Evolutionary conservation across 2,329 filamentous ascomycete species (phyloP).

Genomic region (Xylariaceae sp.): DNA sequence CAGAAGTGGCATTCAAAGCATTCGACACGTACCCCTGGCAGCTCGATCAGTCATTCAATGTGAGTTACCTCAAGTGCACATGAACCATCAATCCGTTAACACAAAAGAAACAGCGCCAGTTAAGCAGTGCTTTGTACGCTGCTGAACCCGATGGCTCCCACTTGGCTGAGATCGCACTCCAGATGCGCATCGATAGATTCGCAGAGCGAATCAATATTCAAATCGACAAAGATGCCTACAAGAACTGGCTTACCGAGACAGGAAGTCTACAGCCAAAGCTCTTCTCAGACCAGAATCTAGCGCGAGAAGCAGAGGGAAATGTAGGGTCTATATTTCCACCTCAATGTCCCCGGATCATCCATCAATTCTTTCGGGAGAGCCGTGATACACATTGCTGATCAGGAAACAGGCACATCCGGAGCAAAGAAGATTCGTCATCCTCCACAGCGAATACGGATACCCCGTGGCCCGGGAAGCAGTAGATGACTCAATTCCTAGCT

Average conservation of each 20-base stretch:
- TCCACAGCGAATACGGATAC: slow-evolving; percentile 13
- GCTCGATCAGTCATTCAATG: slow-evolving; percentile 30
- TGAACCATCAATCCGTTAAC: neutral
- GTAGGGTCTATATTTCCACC: slow-evolving; percentile 17
- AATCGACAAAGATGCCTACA: slow-evolving; percentile 28
- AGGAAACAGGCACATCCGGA: slow-evolving; percentile 10
- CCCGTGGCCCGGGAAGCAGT: slow-evolving; percentile 3
- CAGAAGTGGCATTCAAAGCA: slow-evolving; percentile 28
- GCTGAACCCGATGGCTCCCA: slow-evolving; percentile 9
- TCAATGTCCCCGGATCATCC: neutral
- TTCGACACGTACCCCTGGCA: slow-evolving; percentile 34
- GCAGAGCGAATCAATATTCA: slow-evolving; percentile 29
- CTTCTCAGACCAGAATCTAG: slow-evolving; percentile 27
- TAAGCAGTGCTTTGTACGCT: slow-evolving; percentile 15
- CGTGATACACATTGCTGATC: slow-evolving; percentile 2
- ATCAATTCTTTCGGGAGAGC: neutral
- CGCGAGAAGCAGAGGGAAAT: slow-evolving; percentile 21
- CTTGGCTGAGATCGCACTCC: slow-evolving; percentile 25
- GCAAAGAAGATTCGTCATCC: slow-evolving; percentile 17
- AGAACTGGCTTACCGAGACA: slow-evolving; percentile 26
- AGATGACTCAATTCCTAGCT: slow-evolving; percentile 28
- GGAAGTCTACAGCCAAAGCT: slow-evolving; percentile 20
- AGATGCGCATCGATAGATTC: slow-evolving; percentile 28
- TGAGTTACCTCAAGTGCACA: slow-evolving; percentile 16
- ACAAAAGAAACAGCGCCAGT: slow-evolving; percentile 8